Evolutionary conservation across 495 filamentous ascomycete genomes (phyloP), one percentile per base, ranked within the genome.

Genomic region (Aspergillus affinis): DNA sequence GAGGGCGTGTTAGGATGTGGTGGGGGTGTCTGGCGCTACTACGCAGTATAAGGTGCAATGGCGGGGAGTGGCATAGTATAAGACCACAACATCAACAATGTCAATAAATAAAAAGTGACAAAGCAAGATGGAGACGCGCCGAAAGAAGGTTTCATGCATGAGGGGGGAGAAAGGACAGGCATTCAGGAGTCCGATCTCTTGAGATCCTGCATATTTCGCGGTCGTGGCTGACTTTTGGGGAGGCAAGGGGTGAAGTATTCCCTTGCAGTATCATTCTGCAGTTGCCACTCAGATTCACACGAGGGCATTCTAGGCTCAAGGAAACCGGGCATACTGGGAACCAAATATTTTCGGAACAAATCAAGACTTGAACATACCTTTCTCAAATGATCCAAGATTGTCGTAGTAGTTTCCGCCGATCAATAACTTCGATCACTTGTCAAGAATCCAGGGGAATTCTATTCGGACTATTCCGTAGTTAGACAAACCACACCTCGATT

Each of bases 191-290:
- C 18, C 30, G 51, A 36, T 36, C 26, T 20, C 47, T 49, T 49
- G 19, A 49, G 47, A 49, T 49, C 36, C 36, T 41, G 36, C 36
- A 41, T 41, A 41, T 41, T 41, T 41, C 61, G 58, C 46, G 47
- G 15, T 57, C 47, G 20, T 51, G 47, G 47, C 21, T 26, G 21
- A 49, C 13, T 19, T 10, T 13, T 21, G 47, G 21, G 18, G 47
- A 49, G 21, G 47, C 47, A 50, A 61, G 57, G 61, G 59, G 63
- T 58, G 61, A 57, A 4, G 65, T 26, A 18, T 12, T 32, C 50
- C 64, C 65, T 67, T 67, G 65, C 65, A 54, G 57, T 20, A 26
- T 49, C 21, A 19, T 49, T 49, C 47, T 20, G 18, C 4, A 49
- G 7, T 49, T 49, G 47, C 47, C 47, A 49, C 47, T 26, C 19